Percentiles rank a stretch among this genome's conserved stretches.
phyloP scores from a whole-genome alignment of 371 early-diverging fungal genomes.

The Cokeromyces recurvatus region DNA sequence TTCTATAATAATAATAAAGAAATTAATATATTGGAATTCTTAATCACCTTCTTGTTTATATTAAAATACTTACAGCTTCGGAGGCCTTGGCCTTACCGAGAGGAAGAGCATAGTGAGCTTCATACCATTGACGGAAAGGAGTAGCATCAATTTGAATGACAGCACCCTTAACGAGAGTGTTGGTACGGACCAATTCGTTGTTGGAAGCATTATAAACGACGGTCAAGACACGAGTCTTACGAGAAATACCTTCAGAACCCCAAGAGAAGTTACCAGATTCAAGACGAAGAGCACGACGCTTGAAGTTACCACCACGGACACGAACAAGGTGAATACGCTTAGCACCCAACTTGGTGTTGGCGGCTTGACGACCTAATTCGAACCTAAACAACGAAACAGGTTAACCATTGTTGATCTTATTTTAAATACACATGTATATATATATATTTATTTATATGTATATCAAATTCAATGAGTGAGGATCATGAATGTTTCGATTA shows the following conservation, averaged over 20 bases:
- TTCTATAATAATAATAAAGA: slow-evolving; percentile 36
- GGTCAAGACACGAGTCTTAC: slow-evolving; percentile 92
- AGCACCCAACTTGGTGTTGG: slow-evolving; percentile 95
- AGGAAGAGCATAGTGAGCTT: slow-evolving; percentile 87
- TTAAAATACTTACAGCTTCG: not conserved
- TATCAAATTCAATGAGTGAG: too few species aligned
- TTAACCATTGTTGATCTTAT: too few species aligned
- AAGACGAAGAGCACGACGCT: slow-evolving; percentile 96
- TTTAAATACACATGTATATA: too few species aligned
- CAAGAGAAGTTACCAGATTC: slow-evolving; percentile 97
- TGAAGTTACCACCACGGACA: slow-evolving; percentile 97
- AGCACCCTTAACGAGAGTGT: slow-evolving; percentile 98
- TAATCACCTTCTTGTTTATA: not conserved
- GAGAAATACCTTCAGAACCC: slow-evolving; percentile 90
- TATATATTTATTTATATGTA: too few species aligned
- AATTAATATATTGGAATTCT: not conserved
- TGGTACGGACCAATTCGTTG: slow-evolving; percentile 99
- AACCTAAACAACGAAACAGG: slow-evolving; percentile 68
- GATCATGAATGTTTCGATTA: too few species aligned
- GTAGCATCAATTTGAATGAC: slow-evolving; percentile 98
- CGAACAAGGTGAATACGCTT: slow-evolving; percentile 92
- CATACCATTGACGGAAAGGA: slow-evolving; percentile 98
- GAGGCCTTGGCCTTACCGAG: slow-evolving; percentile 83
- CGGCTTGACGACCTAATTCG: slow-evolving; percentile 96
- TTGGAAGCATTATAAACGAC: slow-evolving; percentile 99